Evolutionary conservation across 2,329 filamentous ascomycete species (phyloP), one percentile per base, ranked within the genome.

Genomic region (Exophiala oligosperma): DNA sequence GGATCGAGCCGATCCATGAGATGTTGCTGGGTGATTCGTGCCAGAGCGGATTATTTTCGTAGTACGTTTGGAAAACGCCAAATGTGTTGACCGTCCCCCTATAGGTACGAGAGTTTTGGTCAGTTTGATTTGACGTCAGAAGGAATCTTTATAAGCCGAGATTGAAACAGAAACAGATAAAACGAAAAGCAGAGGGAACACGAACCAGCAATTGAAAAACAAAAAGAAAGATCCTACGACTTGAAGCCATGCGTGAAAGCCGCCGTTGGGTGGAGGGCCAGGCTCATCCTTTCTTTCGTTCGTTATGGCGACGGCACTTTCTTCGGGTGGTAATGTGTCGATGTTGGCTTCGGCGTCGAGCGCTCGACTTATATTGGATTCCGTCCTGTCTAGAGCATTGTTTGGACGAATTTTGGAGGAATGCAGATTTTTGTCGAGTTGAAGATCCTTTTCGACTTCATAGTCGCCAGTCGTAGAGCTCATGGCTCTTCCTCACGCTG

Each of bases 1-100:
- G 79, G 0, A 80, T 68, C 0, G 76, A 76, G 4, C 80, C 80
- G 28, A 83, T 79, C 79, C 80, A 83, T 3, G 78, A 77, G 44
- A 83, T 80, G 0, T 74, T 74, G 0, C 79, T 80, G 1, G 67
- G 57, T 0, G 65, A 61, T 12, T 61, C 50, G 4, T 44, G 51
- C 29, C 56, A 63, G 5, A 72, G 63, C 3, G 65, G 50, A 21
- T 61, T 61, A 11, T 37, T 54, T 23, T 68, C 63, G 57, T 74
- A 75, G 56, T 69, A 74, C 2, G 68, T 70, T 48, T 74, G 69
- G 43, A 70, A 75, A 6, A 68, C 68, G 3, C 71, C 70, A 49
- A 68, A 71, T 1, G 69, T 57, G 37, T 69, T 71, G 4, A 71
- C 57, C 2, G 61, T 63, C 24, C 67, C 66, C 69, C 70, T 62